Percentiles rank a stretch among this genome's conserved stretches.
These are phyloP conservation scores for Corymbia citriodora DNA, from an alignment of 441 rosid genomes.

Conservation along the genomic window DNA sequence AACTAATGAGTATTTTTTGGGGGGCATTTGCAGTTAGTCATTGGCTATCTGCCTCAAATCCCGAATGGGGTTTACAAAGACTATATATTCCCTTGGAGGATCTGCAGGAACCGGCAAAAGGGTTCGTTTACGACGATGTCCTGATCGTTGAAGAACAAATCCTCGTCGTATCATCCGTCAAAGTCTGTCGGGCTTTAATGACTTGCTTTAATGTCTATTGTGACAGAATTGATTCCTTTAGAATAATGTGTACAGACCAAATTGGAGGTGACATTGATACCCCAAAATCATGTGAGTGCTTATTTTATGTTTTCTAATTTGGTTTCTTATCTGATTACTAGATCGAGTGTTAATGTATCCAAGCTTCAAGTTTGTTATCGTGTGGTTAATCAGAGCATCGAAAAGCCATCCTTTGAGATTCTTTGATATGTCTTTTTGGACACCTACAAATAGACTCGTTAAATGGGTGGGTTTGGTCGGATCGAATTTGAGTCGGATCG, in stretches of 20 bases:
- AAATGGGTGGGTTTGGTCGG: too few relatives aligned
- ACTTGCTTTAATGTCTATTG: background rate
- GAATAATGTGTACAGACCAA: background rate
- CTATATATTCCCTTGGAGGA: background rate
- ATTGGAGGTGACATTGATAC: background rate
- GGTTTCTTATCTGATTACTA: background rate
- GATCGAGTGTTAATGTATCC: background rate
- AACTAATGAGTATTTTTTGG: background rate
- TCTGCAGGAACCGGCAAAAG: conserved; percentile 1
- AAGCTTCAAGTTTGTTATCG: background rate
- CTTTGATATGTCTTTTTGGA: background rate
- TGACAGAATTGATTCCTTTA: background rate
- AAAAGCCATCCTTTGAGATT: fast-evolving
- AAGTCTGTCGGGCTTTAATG: background rate
- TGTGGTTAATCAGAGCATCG: background rate
- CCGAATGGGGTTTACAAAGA: background rate
- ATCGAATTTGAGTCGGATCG: too few relatives aligned
- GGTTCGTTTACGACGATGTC: background rate
- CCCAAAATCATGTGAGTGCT: background rate
- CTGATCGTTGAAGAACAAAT: background rate
- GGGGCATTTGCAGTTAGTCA: background rate
- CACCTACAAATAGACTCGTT: background rate
- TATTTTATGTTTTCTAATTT: background rate
- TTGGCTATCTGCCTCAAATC: background rate
- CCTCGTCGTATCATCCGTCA: background rate